Evolutionary conservation across 2,329 filamentous ascomycete genomes (phyloP), one percentile per base, ranked within the genome.

Genomic region (Aspergillus pseudoterreus): DNA sequence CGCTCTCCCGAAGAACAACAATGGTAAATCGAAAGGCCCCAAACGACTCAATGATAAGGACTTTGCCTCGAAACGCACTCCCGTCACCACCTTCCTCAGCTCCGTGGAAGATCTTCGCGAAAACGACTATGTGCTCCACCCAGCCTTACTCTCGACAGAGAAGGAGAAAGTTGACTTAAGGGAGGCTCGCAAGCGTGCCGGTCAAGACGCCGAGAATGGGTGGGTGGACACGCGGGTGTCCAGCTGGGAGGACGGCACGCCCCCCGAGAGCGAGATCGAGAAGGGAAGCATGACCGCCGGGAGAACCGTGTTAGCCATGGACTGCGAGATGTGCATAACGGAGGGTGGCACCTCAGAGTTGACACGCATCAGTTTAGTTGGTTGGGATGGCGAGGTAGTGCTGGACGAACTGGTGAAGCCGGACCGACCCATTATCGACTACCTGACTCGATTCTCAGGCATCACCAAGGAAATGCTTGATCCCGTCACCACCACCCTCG

Each of bases 281-380:
- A 75, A 85, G 60, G 92, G 91, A 50, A 92, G 90, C 69, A 75
- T 96, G 52, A 95, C 90, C 0, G 89, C 84, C 27, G 94, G 92
- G 33, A 83, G 90, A 56, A 81, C 86, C 35, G 76, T 96, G 10
- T 76, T 95, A 45, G 87, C 90, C 1, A 78, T 99, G 49, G 94
- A 99, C 68, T 99, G 94, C 72, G 94, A 99, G 72, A 99, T 99
- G 94, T 96, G 92, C 68, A 85, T 90, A 73, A 95, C 91, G 2
- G 88, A 86, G 53, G 84, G 87, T 54, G 84, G 84, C 44, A 82
- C 89, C 58, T 90, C 87, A 57, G 90, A 92, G 33, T 83, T 99
- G 41, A 95, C 94, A 1, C 85, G 94, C 51, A 87, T 97, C 67
- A 96, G 91, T 67, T 71, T 97, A 36, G 77, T 99, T 6, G 78